phyloP scores from a whole-genome alignment of 805 yeast genomes.

The Cephaloascus albidus region DNA sequence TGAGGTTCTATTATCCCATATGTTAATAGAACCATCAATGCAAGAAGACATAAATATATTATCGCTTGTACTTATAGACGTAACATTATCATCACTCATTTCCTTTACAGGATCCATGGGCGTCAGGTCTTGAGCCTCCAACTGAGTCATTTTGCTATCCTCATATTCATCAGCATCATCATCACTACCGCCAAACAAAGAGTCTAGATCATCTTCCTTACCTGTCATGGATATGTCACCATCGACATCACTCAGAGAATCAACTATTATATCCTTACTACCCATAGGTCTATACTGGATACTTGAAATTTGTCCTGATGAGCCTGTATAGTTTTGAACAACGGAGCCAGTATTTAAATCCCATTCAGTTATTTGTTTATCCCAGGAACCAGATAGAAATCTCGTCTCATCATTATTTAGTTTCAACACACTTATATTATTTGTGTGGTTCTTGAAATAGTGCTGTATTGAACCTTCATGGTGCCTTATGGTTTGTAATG shows the following conservation, averaged over 20 bases:
- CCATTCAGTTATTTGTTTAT: constrained; percentile 71
- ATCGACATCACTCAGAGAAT: constrained; percentile 6
- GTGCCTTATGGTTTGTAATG: constrained; percentile 73
- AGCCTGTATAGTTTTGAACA: constrained; percentile 37
- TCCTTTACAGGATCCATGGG: neutral
- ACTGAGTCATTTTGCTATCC: constrained; percentile 13
- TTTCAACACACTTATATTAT: constrained; percentile 64
- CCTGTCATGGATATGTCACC: constrained; percentile 3
- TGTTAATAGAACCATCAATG: constrained; percentile 68
- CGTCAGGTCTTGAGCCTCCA: neutral
- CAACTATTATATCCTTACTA: constrained; percentile 25
- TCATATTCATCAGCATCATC: constrained; percentile 39
- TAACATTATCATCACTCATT: constrained; percentile 5
- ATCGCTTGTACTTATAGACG: constrained; percentile 22
- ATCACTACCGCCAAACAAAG: constrained; percentile 37
- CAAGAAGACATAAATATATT: constrained; percentile 68
- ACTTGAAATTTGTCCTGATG: constrained; percentile 73
- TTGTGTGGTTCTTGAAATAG: constrained; percentile 62
- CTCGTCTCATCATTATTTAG: constrained; percentile 53
- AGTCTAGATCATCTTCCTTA: constrained; percentile 27
- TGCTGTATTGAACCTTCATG: constrained; percentile 77
- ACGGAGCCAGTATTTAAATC: constrained; percentile 69
- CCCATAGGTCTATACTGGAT: constrained; percentile 63
- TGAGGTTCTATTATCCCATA: constrained; percentile 71
- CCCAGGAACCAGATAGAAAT: constrained; percentile 88